Evolutionary conservation across 2,329 filamentous ascomycete genomes (phyloP), one percentile per base, ranked within the genome.

Genomic region (Tolypocladium album): DNA sequence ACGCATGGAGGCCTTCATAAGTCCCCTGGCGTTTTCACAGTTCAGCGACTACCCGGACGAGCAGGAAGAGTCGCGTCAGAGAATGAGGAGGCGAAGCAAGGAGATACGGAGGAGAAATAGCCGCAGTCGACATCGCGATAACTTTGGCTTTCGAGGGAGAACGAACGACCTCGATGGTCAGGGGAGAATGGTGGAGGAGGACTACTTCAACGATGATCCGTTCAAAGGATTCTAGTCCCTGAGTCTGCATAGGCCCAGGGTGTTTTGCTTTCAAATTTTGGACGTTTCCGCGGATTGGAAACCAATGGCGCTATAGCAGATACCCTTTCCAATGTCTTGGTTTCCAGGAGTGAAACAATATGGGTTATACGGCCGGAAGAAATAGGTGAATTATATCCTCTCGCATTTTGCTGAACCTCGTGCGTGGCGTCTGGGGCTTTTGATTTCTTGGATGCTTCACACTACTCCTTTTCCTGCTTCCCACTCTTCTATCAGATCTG

Each of bases 1-100:
- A 55, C 86, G 94, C 36, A 97, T 99, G 93, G 93, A 97, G 73
- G 94, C 94, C 0, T 99, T 97, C 72, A 95, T 99, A 65, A 85
- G 79, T 66, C 85, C 85, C 0, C 71, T 87, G 13, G 77, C 82
- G 1, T 77, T 79, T 62, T 75, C 75, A 2, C 75, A 76, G 36
- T 75, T 79, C 58, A 74, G 76, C 15, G 79, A 81, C 15, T 72
- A 76, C 50, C 74, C 77, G 0, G 76, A 80, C 59, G 81, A 82
- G 63, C 71, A 75, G 27, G 80, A 82, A 31, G 81, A 84, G 63
- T 74, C 77, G 62, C 73, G 76, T 57, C 75, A 78, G 55, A 71
- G 75, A 6, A 75, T 76, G 4, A 75, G 82, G 12, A 72, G 81
- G 60, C 75, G 82, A 42, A 85, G 81, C 70, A 84, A 84, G 68